phyloP scores from a whole-genome alignment of 441 rosid genomes.

The Corymbia calophylla region DNA sequence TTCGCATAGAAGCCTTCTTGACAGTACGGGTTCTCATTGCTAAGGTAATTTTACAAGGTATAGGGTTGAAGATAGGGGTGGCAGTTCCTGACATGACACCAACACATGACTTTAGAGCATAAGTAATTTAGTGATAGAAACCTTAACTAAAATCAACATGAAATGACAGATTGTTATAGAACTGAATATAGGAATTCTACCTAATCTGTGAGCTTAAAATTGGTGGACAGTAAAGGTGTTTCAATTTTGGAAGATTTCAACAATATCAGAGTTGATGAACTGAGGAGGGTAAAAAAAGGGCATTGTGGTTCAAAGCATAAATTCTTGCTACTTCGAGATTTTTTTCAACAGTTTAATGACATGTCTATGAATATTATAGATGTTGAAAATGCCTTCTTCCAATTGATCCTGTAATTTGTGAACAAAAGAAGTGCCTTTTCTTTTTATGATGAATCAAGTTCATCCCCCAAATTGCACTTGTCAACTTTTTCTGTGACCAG shows the following conservation, averaged over 20 bases:
- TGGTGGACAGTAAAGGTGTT: neutral
- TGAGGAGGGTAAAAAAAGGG: neutral
- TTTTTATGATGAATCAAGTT: neutral
- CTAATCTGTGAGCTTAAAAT: neutral
- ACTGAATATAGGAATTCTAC: neutral
- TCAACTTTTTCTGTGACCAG: neutral
- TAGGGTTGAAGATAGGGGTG: neutral
- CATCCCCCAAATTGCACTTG: neutral
- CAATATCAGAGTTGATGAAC: neutral
- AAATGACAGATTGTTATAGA: neutral
- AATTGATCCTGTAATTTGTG: neutral
- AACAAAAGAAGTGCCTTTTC: neutral
- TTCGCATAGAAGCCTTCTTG: constrained; percentile 76
- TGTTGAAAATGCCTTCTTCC: neutral
- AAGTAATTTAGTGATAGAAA: neutral
- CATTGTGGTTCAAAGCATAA: neutral
- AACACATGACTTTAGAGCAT: neutral
- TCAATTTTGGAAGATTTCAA: neutral
- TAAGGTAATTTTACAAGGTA: constrained; percentile 44
- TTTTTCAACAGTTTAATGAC: neutral
- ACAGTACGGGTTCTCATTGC: constrained; percentile 80
- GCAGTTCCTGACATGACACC: neutral
- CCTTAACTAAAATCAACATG: neutral
- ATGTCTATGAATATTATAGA: neutral
- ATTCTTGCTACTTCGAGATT: neutral